Evolutionary conservation across 805 yeast genomes (phyloP), one percentile per base, ranked within the genome.

Genomic region (Saccharomycopsis capsularis): DNA sequence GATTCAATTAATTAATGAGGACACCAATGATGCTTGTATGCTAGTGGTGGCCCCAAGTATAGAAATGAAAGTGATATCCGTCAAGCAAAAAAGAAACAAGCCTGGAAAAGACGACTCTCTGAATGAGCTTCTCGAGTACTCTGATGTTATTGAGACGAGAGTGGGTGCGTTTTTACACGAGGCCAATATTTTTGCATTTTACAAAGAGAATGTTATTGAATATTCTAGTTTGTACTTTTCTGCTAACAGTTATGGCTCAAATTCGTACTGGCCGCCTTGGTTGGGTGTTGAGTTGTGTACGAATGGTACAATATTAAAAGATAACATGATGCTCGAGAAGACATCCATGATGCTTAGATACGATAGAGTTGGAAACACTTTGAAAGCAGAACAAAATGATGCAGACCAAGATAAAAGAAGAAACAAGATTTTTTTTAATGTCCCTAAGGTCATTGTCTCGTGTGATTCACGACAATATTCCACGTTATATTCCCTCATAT

Each of bases 241-340:
- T 15, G 21, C 46, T 4, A 29, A 29, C 4, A 37, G 44, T 19
- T 52, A 52, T 41, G 53, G 53, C 6, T 45, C 75, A 39, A 67
- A 75, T 2, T 49, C 64, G 3, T 67, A 68, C 18, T 90, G 96
- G 97, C 96, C 96, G 2, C 95, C 96, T 0, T 90, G 95, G 88
- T 63, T 89, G 30, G 88, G 90, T 1, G 61, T 78, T 42, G 95
- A 87, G 58, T 68, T 81, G 21, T 78, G 85, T 54, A 74, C 78
- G 53, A 79, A 80, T 44, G 69, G 76, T 18, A 69, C 73, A 0
- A 58, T 71, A 1, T 64, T 78, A 51, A 59, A 66, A 9, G 69
- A 73, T 11, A 73, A 75, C 48, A 69, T 80, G 44, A 66, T 90
- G 35, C 72, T 88, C 23, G 76, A 82, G 29, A 74, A 81, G 51